Evolutionary conservation across 208 protist genomes (phyloP).

Genomic region (Naegleria fowleri): DNA sequence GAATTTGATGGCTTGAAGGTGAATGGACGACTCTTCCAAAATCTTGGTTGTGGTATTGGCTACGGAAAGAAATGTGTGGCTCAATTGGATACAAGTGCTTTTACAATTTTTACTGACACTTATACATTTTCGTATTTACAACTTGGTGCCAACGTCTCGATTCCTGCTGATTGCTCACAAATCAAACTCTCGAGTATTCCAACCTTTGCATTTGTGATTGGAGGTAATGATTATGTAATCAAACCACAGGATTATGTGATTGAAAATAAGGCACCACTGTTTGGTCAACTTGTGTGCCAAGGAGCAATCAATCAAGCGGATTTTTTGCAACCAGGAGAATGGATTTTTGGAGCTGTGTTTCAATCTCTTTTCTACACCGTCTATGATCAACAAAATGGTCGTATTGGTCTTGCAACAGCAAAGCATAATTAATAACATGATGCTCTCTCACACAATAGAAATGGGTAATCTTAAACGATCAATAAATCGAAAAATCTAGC

Average conservation of each 20-base stretch:
- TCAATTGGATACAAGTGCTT: neutral
- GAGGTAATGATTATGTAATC: neutral
- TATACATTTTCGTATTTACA: neutral
- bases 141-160: neutral
- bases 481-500: neutral
- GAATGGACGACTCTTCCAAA: neutral
- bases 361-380: neutral
- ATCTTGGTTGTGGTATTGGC: neutral
- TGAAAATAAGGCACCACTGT: neutral
- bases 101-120: neutral
- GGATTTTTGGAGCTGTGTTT: neutral
- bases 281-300: neutral
- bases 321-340: neutral
- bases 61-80: neutral
- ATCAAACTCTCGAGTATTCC: neutral
- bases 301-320: neutral
- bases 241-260: neutral
- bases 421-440: neutral
- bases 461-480: neutral
- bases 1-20: neutral
- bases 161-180: neutral
- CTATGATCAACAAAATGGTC: neutral
- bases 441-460: no score
- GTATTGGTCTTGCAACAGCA: neutral
- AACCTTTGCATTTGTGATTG: neutral